Conservation (phyloP, 2,329 filamentous ascomycete genomes). For the Xylariaceae sp. region DNA sequence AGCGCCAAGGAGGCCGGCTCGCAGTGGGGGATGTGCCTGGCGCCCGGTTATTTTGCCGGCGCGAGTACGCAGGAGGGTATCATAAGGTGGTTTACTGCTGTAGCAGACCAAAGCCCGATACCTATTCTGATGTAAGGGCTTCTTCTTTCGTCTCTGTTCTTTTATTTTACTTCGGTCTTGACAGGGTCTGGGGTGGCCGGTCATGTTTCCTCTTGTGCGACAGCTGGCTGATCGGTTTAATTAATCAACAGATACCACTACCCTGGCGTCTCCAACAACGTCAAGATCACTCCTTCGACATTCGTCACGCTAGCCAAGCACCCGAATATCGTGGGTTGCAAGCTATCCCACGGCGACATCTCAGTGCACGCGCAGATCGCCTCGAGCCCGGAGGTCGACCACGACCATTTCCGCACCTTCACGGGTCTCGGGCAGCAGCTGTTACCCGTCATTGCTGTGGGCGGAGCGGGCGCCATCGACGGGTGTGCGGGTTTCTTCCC, state of each 20-base stretch:
- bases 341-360: constrained; percentile 72
- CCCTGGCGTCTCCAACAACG: constrained; percentile 71
- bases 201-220: too few species aligned
- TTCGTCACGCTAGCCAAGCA: constrained; percentile 64
- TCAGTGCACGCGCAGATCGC: constrained; percentile 69
- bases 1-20: constrained; percentile 64
- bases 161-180: neutral
- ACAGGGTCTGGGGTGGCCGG: neutral
- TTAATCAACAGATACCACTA: constrained; percentile 65
- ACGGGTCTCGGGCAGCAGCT: constrained; percentile 72
- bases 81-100: constrained; percentile 62
- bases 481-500: constrained; percentile 62
- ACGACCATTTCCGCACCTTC: constrained; percentile 64
- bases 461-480: constrained; percentile 47
- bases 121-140: constrained; percentile 63
- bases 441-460: constrained; percentile 52
- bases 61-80: constrained; percentile 62
- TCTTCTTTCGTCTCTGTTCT: neutral
- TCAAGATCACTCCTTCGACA: constrained; percentile 64
- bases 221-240: too few species aligned
- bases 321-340: constrained; percentile 72
- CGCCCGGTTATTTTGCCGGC: constrained; percentile 65
- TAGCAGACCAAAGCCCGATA: constrained; percentile 63
- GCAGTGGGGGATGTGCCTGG: constrained; percentile 65
- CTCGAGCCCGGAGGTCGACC: constrained; percentile 64